Conservation (phyloP, 441 rosid genomes). For the Erodium moschatum region DNA sequence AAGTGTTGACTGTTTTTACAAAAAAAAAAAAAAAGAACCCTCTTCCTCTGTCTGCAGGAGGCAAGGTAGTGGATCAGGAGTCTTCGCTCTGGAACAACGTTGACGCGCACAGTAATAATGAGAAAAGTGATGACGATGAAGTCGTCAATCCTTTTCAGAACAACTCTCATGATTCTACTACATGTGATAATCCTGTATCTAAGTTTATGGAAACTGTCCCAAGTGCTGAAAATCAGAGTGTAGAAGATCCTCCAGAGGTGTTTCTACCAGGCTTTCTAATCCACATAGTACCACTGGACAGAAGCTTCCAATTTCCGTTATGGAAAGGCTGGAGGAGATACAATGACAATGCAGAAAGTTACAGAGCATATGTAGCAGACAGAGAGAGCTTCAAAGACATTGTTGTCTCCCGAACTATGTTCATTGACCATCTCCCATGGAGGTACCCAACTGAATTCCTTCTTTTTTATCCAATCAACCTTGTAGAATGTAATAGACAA, state of each 20-base stretch:
- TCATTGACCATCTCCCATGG: slow-evolving; percentile 94
- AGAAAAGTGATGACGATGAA: slow-evolving; percentile 17
- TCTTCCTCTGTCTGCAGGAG: slow-evolving; percentile 27
- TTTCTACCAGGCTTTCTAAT: slow-evolving; percentile 66
- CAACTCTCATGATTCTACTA: slow-evolving; percentile 15
- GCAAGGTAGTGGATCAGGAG: slow-evolving; percentile 18
- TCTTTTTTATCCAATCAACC: neutral
- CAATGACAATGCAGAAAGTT: slow-evolving; percentile 27
- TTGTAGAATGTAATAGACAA: neutral
- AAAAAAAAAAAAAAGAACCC: neutral
- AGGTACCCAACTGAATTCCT: slow-evolving; percentile 35
- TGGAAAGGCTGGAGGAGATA: slow-evolving; percentile 49
- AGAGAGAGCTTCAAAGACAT: slow-evolving; percentile 63
- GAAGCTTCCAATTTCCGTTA: slow-evolving; percentile 29
- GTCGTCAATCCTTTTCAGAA: slow-evolving; percentile 31
- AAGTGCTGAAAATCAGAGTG: slow-evolving; percentile 22
- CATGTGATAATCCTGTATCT: slow-evolving; percentile 43
- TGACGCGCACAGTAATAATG: slow-evolving; percentile 13
- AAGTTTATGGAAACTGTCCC: slow-evolving; percentile 58
- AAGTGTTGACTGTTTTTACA: no score
- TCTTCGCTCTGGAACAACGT: slow-evolving; percentile 23
- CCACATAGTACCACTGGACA: slow-evolving; percentile 53
- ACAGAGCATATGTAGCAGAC: slow-evolving; percentile 58
- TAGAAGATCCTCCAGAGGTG: slow-evolving; percentile 47
- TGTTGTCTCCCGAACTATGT: slow-evolving; percentile 77